These are phyloP conservation scores for Termitomyces heimii DNA, from an alignment of 768 basidiomycete species.

Conservation along the genomic window DNA sequence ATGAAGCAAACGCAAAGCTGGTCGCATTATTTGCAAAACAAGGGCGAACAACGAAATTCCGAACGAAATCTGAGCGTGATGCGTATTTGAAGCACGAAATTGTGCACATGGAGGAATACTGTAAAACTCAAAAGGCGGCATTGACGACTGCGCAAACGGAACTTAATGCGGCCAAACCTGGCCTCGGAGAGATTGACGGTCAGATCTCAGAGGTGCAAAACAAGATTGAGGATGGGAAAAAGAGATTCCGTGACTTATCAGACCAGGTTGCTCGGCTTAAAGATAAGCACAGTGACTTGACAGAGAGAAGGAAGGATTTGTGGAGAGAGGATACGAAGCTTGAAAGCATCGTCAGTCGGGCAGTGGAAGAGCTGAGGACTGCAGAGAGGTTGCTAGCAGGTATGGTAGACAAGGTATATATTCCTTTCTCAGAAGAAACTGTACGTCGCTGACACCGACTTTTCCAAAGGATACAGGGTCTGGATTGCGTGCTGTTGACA, in stretches of 20 bases:
- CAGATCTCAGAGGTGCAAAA: constrained; percentile 50
- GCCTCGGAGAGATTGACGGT: constrained; percentile 51
- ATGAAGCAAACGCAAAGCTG: constrained; percentile 67
- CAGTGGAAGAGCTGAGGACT: constrained; percentile 71
- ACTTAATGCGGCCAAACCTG: constrained; percentile 37
- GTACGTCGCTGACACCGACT: constrained; percentile 1
- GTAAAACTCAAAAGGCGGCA: constrained; percentile 47
- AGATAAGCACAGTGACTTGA: constrained; percentile 61
- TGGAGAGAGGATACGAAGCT: constrained; percentile 96
- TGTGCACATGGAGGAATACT: constrained; percentile 55
- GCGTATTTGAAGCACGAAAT: constrained; percentile 79
- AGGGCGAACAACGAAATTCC: constrained; percentile 81
- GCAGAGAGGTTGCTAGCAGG: constrained; percentile 75
- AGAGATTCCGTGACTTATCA: constrained; percentile 46
- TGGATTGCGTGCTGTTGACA: constrained; percentile 82
- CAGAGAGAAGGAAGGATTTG: constrained; percentile 82
- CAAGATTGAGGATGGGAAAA: constrained; percentile 61
- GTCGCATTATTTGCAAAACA: constrained; percentile 83
- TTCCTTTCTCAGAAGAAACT: neutral
- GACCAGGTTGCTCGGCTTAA: constrained; percentile 59
- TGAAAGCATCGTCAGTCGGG: constrained; percentile 68
- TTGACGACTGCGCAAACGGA: constrained; percentile 50
- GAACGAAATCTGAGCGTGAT: constrained; percentile 80
- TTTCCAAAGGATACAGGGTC: constrained; percentile 80
- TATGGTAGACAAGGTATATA: constrained; percentile 91